Base-by-base conservation (phyloP, 768 basidiomycete genomes). In the Sistotremastrum niveocremeum region DNA sequence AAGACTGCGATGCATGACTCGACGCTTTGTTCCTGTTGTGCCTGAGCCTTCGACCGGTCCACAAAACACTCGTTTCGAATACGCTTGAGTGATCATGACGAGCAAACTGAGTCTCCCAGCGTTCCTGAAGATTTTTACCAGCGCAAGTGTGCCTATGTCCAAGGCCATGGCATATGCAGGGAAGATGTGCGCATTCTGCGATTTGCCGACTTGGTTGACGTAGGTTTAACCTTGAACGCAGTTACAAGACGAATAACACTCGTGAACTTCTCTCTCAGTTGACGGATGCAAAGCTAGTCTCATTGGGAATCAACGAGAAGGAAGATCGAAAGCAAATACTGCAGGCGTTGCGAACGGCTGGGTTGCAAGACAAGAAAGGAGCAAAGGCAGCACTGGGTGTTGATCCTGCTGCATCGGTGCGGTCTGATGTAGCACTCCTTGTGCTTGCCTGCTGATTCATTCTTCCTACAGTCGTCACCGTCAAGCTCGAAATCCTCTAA, bases 241-340 rank as follows among this genome's bases (percentile, higher is more conserved):
- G 85, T 51, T 88, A 84, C 62, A 85, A 82, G 56, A 67, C 76
- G 28, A 72, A 70, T 56, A 80, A 78, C 53, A 81, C 84, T 0
- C 70, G 75, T 4, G 59, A 68, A 11, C 66, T 70, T 51, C 71
- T 90, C 6, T 59, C 63, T 2, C 66, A 68, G 45, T 64, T 91
- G 34, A 77, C 72, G 31, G 76, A 85, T 43, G 50, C 64, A 8
- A 78, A 77, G 54, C 69, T 91, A 20, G 62, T 64, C 11, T 64
- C 67, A 4, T 60, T 74, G 9, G 83, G 83, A 0, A 56, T 91
- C 12, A 66, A 68, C 6, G 73, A 73, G 48, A 81, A 81, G 54
- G 81, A 82, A 12, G 69, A 77, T 41, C 66, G 87, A 12, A 81
- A 70, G 54, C 62, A 69, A 11, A 62, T 81, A 10, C 59, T 88